phyloP scores from a whole-genome alignment of 352 stramenopile genomes.

The Pelagophyceae sp. region DNA sequence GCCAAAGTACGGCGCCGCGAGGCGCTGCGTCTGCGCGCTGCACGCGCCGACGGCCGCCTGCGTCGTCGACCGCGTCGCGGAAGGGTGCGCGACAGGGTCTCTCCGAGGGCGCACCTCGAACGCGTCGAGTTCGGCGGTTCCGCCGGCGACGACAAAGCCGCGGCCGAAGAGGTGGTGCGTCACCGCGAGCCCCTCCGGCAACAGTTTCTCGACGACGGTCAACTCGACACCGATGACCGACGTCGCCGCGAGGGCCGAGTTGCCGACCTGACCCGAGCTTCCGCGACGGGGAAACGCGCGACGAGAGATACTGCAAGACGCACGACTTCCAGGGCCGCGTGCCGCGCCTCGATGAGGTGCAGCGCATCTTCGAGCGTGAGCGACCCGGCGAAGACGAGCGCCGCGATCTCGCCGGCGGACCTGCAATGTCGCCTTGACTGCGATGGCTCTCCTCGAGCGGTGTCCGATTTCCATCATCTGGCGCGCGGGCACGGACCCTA shows the following conservation, averaged over 20 bases:
- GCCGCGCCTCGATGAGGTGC: not conserved
- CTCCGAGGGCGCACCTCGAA: not conserved
- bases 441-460: no score
- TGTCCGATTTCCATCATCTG: no score
- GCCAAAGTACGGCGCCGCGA: not conserved
- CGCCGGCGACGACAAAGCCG: not conserved
- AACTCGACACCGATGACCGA: not conserved
- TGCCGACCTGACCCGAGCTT: not conserved
- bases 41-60: no score
- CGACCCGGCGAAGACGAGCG: conserved; percentile 13
- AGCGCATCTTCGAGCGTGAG: conserved; percentile 10
- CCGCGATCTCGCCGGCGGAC: conserved; percentile 1
- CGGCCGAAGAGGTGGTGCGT: conserved; percentile 3
- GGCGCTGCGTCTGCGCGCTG: not conserved
- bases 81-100: not conserved
- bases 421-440: no score
- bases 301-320: no score
- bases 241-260: not conserved
- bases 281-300: not conserved
- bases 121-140: not conserved
- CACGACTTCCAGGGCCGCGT: no score
- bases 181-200: not conserved
- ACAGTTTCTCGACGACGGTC: not conserved
- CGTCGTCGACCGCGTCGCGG: not conserved
- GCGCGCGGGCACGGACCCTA: not conserved